Evolutionary conservation across 768 basidiomycete genomes (phyloP).

Genomic region (Boletus reticuloceps): DNA sequence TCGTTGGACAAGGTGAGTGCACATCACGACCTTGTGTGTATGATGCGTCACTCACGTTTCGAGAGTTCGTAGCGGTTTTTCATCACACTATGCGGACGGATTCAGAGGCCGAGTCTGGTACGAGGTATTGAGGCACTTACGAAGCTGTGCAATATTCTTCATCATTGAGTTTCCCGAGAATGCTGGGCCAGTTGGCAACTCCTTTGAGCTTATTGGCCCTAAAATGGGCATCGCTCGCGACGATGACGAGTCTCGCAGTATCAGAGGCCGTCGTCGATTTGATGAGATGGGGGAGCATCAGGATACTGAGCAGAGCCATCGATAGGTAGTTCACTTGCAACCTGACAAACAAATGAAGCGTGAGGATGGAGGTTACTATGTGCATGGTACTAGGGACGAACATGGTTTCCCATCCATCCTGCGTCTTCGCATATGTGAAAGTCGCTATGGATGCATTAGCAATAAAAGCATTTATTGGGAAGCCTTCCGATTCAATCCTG

Average conservation of each 20-base stretch:
- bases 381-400: constrained; percentile 13
- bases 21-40: neutral
- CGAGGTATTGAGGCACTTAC: constrained; percentile 12
- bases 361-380: neutral
- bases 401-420: constrained; percentile 37
- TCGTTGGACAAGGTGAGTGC: neutral
- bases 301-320: constrained; percentile 33
- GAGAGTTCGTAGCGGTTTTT: constrained; percentile 23
- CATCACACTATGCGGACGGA: constrained; percentile 19
- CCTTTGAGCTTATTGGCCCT: constrained; percentile 8
- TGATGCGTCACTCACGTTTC: constrained; percentile 19
- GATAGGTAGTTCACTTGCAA: constrained; percentile 38
- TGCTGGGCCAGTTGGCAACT: constrained; percentile 16
- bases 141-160: constrained; percentile 26
- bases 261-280: constrained; percentile 23
- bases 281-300: constrained; percentile 35
- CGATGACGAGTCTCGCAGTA: constrained; percentile 28
- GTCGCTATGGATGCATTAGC: too few relatives aligned
- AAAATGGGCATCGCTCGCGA: constrained; percentile 31
- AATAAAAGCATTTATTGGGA: too few relatives aligned
- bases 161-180: constrained; percentile 30
- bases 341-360: constrained; percentile 11
- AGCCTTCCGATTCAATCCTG: too few relatives aligned
- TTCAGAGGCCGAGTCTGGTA: neutral
- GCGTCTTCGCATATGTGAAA: too few relatives aligned